phyloP scores from a whole-genome alignment of 2,329 filamentous ascomycete species.

The Orbilia brochopaga region DNA sequence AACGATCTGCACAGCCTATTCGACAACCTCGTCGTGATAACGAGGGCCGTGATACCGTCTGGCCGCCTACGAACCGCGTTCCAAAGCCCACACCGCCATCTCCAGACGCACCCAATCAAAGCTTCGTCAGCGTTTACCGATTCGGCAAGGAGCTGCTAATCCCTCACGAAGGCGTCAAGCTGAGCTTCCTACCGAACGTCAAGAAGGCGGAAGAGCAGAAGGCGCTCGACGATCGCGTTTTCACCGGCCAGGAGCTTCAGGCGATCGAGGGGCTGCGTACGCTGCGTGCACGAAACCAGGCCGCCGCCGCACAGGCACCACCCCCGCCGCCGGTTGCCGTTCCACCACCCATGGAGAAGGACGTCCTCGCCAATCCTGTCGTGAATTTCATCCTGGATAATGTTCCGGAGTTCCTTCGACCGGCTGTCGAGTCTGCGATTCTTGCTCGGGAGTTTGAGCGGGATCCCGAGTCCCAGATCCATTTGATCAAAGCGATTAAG shows the following conservation, averaged over 20 bases:
- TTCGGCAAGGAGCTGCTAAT: conserved; percentile 28
- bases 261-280: conserved; percentile 34
- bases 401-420: conserved; percentile 31
- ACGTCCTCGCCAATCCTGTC: conserved; percentile 2
- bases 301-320: background rate
- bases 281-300: background rate
- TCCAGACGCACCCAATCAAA: conserved; percentile 15
- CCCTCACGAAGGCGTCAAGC: conserved; percentile 20
- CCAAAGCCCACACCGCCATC: background rate
- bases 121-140: conserved; percentile 17
- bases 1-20: conserved; percentile 15
- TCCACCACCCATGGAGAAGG: background rate
- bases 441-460: conserved; percentile 13
- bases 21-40: conserved; percentile 21
- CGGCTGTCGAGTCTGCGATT: conserved; percentile 27
- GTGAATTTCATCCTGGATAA: conserved; percentile 39
- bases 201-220: conserved; percentile 27
- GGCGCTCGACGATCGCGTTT: conserved; percentile 26
- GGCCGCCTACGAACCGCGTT: conserved; percentile 41
- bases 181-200: conserved; percentile 32
- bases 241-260: conserved; percentile 41
- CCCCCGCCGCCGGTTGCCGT: background rate
- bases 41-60: conserved; percentile 36
- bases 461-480: conserved; percentile 25
- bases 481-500: conserved; percentile 35